These are phyloP conservation scores for Lichtheimia ornata DNA, from an alignment of 371 early-diverging fungal genomes.

Conservation along the genomic window DNA sequence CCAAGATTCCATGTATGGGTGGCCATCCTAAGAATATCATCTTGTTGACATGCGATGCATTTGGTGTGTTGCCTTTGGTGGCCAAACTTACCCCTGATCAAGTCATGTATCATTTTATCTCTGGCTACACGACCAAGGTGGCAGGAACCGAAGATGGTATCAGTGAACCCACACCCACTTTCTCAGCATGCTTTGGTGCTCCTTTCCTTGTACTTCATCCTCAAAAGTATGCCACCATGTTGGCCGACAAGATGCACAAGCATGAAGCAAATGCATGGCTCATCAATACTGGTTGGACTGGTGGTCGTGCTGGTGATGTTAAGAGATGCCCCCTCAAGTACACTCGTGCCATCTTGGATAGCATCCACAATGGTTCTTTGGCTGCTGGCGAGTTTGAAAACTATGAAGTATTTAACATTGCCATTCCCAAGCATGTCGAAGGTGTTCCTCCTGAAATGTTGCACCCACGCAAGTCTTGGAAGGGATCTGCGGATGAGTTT, in stretches of 20 bases:
- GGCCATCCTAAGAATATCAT: constrained; percentile 96
- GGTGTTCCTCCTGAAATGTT: constrained; percentile 83
- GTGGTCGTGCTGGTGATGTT: constrained; percentile 88
- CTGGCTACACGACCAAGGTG: constrained; percentile 90
- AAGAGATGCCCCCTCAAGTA: constrained; percentile 95
- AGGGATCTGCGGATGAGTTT: constrained; percentile 65
- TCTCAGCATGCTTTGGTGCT: constrained; percentile 95
- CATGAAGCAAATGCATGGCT: constrained; percentile 94
- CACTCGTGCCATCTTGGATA: constrained; percentile 96
- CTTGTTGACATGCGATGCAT: constrained; percentile 96
- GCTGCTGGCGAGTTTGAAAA: constrained; percentile 76
- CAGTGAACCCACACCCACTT: constrained; percentile 88
- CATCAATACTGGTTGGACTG: constrained; percentile 98
- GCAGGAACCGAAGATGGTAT: constrained; percentile 98
- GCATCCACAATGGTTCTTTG: constrained; percentile 90
- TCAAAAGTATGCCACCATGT: constrained; percentile 94
- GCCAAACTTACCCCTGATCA: constrained; percentile 89
- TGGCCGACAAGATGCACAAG: constrained; percentile 90
- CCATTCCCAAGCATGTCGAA: constrained; percentile 73
- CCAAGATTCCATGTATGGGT: constrained; percentile 93
- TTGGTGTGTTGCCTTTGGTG: constrained; percentile 96
- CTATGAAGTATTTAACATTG: constrained; percentile 81
- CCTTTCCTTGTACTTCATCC: constrained; percentile 98
- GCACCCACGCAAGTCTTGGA: constrained; percentile 85
- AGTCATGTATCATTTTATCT: constrained; percentile 98